Evolutionary conservation across 768 basidiomycete genomes (phyloP).

Genomic region (Russula brevipes): DNA sequence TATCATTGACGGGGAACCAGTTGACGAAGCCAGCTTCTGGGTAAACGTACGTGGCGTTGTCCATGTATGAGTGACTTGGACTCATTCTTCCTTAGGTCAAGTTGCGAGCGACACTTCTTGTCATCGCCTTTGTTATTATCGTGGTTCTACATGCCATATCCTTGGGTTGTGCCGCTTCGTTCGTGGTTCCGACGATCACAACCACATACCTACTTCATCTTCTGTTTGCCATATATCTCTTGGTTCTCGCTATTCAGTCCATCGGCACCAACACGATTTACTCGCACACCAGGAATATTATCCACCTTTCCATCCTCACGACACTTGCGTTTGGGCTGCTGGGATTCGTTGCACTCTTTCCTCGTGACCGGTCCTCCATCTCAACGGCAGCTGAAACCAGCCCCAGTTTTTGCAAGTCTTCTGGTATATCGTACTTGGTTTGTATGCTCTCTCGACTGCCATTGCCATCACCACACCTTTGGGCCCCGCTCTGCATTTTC

Average conservation of each 20-base stretch:
- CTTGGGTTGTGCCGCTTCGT: slow-evolving; percentile 50
- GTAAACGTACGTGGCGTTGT: slow-evolving; percentile 37
- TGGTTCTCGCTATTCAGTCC: slow-evolving; percentile 48
- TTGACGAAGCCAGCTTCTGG: slow-evolving; percentile 60
- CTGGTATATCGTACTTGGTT: slow-evolving; percentile 49
- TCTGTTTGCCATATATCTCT: slow-evolving; percentile 54
- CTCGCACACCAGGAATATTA: slow-evolving; percentile 35
- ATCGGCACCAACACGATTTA: slow-evolving; percentile 41
- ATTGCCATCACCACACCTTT: slow-evolving; percentile 52
- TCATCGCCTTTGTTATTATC: slow-evolving; percentile 43
- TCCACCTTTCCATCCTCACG: slow-evolving; percentile 58
- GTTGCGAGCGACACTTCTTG: slow-evolving; percentile 27
- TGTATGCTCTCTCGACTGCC: slow-evolving; percentile 45
- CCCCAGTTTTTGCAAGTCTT: slow-evolving; percentile 32
- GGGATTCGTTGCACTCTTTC: slow-evolving; percentile 51
- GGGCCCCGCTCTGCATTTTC: slow-evolving; percentile 73
- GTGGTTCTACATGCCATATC: slow-evolving; percentile 48
- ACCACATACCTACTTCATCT: slow-evolving; percentile 43
- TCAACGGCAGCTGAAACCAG: slow-evolving; percentile 21
- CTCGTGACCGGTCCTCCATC: slow-evolving; percentile 36
- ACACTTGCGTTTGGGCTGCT: slow-evolving; percentile 44
- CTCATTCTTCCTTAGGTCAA: slow-evolving; percentile 4
- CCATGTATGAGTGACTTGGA: not conserved
- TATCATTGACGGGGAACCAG: slow-evolving; percentile 57
- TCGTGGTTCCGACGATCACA: slow-evolving; percentile 30